Evolutionary conservation across 2,329 filamentous ascomycete genomes (phyloP).

Genomic region (Aureobasidium sp.): DNA sequence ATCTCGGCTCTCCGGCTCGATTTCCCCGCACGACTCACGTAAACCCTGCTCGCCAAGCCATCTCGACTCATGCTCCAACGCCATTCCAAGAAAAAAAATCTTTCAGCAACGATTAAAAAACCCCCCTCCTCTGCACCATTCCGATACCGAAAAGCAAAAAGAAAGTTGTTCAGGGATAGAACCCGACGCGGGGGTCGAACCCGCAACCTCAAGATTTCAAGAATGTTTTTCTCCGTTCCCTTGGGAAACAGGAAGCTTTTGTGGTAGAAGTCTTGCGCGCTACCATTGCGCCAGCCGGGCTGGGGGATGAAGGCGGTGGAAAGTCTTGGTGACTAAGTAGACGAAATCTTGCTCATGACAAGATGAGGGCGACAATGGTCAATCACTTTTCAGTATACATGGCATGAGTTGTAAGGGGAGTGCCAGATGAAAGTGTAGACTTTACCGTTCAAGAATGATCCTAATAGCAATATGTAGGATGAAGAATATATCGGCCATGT

Average conservation of each 20-base stretch:
- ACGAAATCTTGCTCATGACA: too few species aligned
- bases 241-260: too few species aligned
- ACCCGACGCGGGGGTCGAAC: constrained; percentile 14
- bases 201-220: constrained; percentile 20
- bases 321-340: too few species aligned
- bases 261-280: constrained; percentile 24
- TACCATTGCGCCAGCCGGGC: constrained; percentile 22
- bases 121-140: background rate
- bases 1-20: background rate
- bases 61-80: background rate
- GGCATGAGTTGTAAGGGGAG: too few species aligned
- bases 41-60: background rate
- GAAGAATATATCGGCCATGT: too few species aligned
- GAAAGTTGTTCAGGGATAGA: background rate
- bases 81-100: background rate
- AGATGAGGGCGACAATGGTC: too few species aligned
- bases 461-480: too few species aligned
- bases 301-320: background rate
- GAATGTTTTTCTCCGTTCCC: too few species aligned
- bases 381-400: too few species aligned
- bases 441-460: too few species aligned
- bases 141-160: background rate
- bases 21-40: background rate
- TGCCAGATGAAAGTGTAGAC: too few species aligned
- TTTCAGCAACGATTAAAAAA: too few species aligned